Conservation (phyloP, 306 rosid species). For the Cucumis sativus region DNA sequence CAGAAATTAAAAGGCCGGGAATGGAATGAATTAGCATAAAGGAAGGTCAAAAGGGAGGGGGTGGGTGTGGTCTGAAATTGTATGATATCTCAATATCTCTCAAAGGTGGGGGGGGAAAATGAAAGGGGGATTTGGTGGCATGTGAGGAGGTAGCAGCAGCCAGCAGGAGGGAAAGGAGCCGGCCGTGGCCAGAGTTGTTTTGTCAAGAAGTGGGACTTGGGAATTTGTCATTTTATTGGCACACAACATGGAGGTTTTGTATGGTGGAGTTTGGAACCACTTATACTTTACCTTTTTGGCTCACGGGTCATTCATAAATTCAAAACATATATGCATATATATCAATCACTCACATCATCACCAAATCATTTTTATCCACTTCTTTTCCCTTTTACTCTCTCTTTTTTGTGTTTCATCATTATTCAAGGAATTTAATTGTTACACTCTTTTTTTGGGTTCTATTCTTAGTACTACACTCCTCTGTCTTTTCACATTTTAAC, state of each 20-base stretch:
- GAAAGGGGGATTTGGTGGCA: constrained; percentile 27
- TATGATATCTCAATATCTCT: background rate
- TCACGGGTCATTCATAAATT: constrained; percentile 19
- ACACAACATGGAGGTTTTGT: background rate
- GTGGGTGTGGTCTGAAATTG: background rate
- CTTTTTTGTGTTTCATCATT: too few relatives aligned
- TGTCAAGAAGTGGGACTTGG: constrained; percentile 27
- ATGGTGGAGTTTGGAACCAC: constrained; percentile 12
- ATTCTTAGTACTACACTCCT: too few relatives aligned
- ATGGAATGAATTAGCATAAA: background rate
- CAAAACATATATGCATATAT: background rate
- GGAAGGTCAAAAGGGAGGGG: background rate
- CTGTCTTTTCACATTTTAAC: too few relatives aligned
- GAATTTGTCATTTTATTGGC: constrained; percentile 32
- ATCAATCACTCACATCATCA: background rate
- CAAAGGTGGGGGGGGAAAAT: background rate
- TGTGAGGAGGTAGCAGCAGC: constrained; percentile 7
- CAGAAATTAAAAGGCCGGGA: background rate
- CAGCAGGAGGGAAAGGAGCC: background rate
- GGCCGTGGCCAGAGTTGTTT: constrained; percentile 35
- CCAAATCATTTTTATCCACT: constrained; percentile 9
- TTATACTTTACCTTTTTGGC: constrained; percentile 5
- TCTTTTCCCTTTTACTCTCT: background rate
- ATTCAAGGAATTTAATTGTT: too few relatives aligned
- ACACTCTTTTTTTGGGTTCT: too few relatives aligned